phyloP scores from a whole-genome alignment of 2,329 filamentous ascomycete species.

The Fusarium incarnatum region DNA sequence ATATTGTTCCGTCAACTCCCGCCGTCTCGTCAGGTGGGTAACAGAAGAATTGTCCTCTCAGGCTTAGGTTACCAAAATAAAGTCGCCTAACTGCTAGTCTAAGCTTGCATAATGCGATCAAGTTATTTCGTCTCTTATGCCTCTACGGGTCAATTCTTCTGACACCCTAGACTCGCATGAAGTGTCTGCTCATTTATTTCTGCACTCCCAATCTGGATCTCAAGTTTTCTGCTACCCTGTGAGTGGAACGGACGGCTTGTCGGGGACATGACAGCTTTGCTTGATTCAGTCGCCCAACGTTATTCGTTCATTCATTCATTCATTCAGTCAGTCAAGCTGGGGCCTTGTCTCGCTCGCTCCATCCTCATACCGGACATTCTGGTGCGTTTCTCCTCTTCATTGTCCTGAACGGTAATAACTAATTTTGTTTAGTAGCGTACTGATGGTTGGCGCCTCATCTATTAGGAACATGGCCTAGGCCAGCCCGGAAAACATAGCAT shows the following conservation, averaged over 20 bases:
- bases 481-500: slow-evolving; percentile 17
- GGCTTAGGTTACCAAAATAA: too few species aligned
- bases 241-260: slow-evolving; percentile 19
- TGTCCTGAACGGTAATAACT: slow-evolving; percentile 20
- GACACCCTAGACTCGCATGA: too few species aligned
- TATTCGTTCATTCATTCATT: neutral
- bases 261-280: slow-evolving; percentile 20
- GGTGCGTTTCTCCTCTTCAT: slow-evolving; percentile 1
- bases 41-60: too few species aligned
- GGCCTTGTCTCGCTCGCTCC: slow-evolving; percentile 16
- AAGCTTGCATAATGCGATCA: too few species aligned
- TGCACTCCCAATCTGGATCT: neutral
- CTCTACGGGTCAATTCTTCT: too few species aligned
- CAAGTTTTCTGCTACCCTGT: neutral
- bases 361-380: slow-evolving; percentile 8
- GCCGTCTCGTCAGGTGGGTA: too few species aligned
- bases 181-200: neutral
- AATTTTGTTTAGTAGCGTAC: slow-evolving; percentile 23
- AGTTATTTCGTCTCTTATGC: too few species aligned
- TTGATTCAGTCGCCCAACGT: slow-evolving; percentile 4
- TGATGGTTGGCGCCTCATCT: slow-evolving; percentile 38
- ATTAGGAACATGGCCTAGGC: slow-evolving; percentile 29
- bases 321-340: slow-evolving; percentile 6
- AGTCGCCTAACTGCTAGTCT: too few species aligned
- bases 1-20: neutral